Evolutionary conservation across 805 yeast genomes (phyloP), one percentile per base, ranked within the genome.

Genomic region (Priceomyces melissophilus): DNA sequence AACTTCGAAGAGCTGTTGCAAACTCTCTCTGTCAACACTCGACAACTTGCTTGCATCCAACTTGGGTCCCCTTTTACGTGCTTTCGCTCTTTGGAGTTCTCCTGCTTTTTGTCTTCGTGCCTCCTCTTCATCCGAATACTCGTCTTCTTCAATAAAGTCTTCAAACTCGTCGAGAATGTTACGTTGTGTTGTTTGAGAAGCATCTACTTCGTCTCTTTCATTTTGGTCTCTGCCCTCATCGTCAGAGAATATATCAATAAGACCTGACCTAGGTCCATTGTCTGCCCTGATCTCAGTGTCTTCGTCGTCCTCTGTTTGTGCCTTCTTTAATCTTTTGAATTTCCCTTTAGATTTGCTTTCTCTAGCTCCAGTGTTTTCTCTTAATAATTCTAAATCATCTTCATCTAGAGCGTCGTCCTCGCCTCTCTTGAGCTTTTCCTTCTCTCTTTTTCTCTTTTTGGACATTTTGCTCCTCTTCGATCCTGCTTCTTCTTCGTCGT

Each of bases 121-220:
- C 42, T 79, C 84, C 47, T 83, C 89, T 55, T 89, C 96, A 52
- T 88, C 97, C 7, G 95, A 87, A 55, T 85, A 84, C 60, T 90
- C 97, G 63, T 93, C 99, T 46, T 91, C 97, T 64, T 91, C 99
- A 52, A 93, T 93, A 66, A 93, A 93, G 58, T 90, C 99, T 60
- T 89, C 99, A 53, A 91, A 81, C 62, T 93, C 98, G 57, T 89
- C 96, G 49, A 80, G 63, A 32, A 61, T 68, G 55, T 69, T 69
- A 20, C 65, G 56, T 14, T 64, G 63, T 26, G 55, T 65, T 9
- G 28, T 64, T 13, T 38, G 47, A 4, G 44, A 55, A 14, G 50
- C 61, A 10, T 54, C 65, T 25, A n/a, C 37, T 8, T 33, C 63
- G 8, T 54, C 68, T 42, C 65, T 76, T 27, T 49, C 61, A n/a